These are phyloP conservation scores for Hanseniaspora occidentalis DNA, from an alignment of 805 yeast species.

Conservation along the genomic window DNA sequence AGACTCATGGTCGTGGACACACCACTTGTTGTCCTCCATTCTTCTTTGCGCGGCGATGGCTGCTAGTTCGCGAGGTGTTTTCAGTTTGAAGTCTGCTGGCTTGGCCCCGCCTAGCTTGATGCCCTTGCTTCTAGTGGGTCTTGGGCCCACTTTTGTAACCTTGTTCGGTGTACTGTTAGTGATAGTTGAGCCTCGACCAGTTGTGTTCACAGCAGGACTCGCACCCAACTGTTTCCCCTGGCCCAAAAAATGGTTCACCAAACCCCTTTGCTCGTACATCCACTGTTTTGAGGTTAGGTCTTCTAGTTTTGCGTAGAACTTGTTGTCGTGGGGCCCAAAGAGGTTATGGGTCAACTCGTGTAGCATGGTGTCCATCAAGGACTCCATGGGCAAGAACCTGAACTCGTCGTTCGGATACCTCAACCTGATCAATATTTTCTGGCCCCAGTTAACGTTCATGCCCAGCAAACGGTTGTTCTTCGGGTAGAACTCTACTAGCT, in stretches of 20 bases:
- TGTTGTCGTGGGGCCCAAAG: slow-evolving; percentile 67
- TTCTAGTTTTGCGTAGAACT: slow-evolving; percentile 56
- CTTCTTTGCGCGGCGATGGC: slow-evolving; percentile 22
- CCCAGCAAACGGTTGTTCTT: slow-evolving; percentile 55
- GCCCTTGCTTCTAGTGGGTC: slow-evolving; percentile 3
- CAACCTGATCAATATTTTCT: slow-evolving; percentile 57
- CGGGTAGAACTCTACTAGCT: slow-evolving; percentile 74
- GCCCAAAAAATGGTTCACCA: slow-evolving; percentile 21
- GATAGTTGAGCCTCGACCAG: slow-evolving; percentile 1
- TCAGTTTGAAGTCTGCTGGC: slow-evolving; percentile 5
- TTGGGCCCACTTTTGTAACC: slow-evolving; percentile 1
- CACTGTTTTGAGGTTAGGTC: slow-evolving; percentile 41
- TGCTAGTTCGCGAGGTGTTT: slow-evolving; percentile 22
- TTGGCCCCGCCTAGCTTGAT: slow-evolving; percentile 5
- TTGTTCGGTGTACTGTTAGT: slow-evolving; percentile 1
- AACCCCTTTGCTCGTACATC: slow-evolving; percentile 19
- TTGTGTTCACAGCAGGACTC: slow-evolving; percentile 5
- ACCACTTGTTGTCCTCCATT: slow-evolving; percentile 11
- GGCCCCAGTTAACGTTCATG: slow-evolving; percentile 68
- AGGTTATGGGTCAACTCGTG: slow-evolving; percentile 81
- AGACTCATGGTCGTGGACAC: slow-evolving; percentile 8
- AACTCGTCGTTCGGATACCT: slow-evolving; percentile 42
- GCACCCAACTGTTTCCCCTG: slow-evolving; percentile 18
- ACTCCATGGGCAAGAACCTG: slow-evolving; percentile 48
- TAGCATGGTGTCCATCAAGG: slow-evolving; percentile 67